phyloP scores from a whole-genome alignment of 164 flowering plant species.

The Cinnamomum micranthum region DNA sequence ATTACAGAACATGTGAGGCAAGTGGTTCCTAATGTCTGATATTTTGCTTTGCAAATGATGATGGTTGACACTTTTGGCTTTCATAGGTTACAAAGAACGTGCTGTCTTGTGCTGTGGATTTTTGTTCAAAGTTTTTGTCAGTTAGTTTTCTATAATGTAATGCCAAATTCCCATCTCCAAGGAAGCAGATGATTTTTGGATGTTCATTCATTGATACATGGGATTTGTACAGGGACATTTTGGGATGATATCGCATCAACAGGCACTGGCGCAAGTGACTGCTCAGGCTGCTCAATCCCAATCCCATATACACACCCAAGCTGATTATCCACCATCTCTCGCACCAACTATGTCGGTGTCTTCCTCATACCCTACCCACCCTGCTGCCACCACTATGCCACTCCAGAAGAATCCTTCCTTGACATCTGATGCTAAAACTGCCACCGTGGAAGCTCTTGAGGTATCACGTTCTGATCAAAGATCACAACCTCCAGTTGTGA shows the following conservation, averaged over 20 bases:
- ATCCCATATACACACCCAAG: constrained; percentile 43
- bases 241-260: constrained; percentile 87
- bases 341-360: constrained; percentile 28
- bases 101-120: background rate
- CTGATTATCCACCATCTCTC: constrained; percentile 36
- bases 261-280: constrained; percentile 89
- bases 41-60: too few relatives aligned
- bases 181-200: background rate
- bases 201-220: constrained; percentile 4
- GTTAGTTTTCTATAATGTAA: background rate
- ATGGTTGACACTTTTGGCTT: too few relatives aligned
- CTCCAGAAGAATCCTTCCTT: constrained; percentile 33
- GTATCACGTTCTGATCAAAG: constrained; percentile 48
- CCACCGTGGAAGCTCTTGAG: constrained; percentile 34
- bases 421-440: constrained; percentile 29
- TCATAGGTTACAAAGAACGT: background rate
- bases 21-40: too few relatives aligned
- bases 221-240: constrained; percentile 56
- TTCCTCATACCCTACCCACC: constrained; percentile 21
- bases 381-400: constrained; percentile 21
- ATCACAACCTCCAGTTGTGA: constrained; percentile 28
- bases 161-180: background rate
- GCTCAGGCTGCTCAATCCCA: constrained; percentile 82
- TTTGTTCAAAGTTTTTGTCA: background rate
- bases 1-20: too few relatives aligned